Evolutionary conservation across 1,284 basidiomycete species (phyloP), one percentile per base, ranked within the genome.

Genomic region (Waitea zeae): DNA sequence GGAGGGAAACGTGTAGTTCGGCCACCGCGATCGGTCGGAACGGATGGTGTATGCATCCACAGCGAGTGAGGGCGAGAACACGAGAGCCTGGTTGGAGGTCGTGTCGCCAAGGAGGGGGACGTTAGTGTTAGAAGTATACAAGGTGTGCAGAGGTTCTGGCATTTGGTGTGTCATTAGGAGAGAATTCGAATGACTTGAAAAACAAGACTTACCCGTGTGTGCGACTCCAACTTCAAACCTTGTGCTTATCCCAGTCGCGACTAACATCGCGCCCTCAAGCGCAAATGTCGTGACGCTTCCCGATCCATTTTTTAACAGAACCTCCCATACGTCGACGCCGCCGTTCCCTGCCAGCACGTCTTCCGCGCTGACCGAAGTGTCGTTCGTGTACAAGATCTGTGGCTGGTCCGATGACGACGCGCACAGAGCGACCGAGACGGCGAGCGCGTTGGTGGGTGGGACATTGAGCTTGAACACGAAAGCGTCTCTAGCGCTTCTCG

Each of bases 31-130:
- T 7, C n/a, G 7, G 22, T 7, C 7, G 7, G 22, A 7, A 26
- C 7, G 22, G 7, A n/a, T 26, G 22, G 22, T 26, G 22, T 26
- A n/a, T n/a, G n/a, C n/a, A n/a, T n/a, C n/a, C n/a, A n/a, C n/a
- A n/a, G n/a, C 22, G n/a, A 26, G 22, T 26, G n/a, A 7, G 0
- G 73, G 69, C 1, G 84, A 88, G 51, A 83, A 84, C 11, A 89
- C 46, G n/a, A 90, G 54, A 0, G 70, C 78, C 46, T 78, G 69
- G 36, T 72, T 76, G 1, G 71, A 59, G 0, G 82, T 84, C 1
- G 81, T 76, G 47, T 90, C 86, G 3, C 79, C 82, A 0, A 88
- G 56, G 1, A 78, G 50, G 0, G 79, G 80, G 1, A 63, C 46
- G 3, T 49, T 45, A 3, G 53, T 40, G n/a, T n/a, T 3, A 69